These are phyloP conservation scores for Singerocomus rubriflavus DNA, from an alignment of 1,284 basidiomycete species.

Conservation along the genomic window DNA sequence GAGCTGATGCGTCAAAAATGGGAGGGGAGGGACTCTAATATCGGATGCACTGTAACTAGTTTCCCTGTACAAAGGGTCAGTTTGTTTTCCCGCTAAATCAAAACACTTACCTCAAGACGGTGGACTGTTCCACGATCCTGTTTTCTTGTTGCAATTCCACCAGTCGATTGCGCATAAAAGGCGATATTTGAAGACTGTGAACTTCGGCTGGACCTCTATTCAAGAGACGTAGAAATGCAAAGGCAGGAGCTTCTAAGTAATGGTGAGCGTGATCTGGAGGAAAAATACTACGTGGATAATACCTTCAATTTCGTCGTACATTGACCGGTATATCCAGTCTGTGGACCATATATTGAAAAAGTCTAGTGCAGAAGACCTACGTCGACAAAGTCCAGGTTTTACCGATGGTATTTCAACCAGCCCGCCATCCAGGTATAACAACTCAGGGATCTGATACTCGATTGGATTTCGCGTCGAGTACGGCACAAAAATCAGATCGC, in stretches of 20 bases:
- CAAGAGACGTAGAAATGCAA: constrained; percentile 77
- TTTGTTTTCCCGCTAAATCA: constrained; percentile 11
- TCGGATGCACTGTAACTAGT: constrained; percentile 21
- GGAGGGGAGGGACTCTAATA: constrained; percentile 28
- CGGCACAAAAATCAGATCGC: constrained; percentile 78
- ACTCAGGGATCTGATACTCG: constrained; percentile 70
- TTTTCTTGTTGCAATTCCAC: constrained; percentile 47
- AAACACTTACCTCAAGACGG: constrained; percentile 48
- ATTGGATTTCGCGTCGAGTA: constrained; percentile 90
- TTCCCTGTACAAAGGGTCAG: constrained; percentile 21
- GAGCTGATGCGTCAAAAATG: constrained; percentile 38
- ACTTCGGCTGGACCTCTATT: constrained; percentile 62
- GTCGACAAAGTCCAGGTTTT: constrained; percentile 50
- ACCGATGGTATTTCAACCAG: constrained; percentile 68
- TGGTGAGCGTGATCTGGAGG: constrained; percentile 4
- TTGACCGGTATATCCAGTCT: constrained; percentile 75
- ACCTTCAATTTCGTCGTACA: constrained; percentile 61
- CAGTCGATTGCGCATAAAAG: constrained; percentile 55
- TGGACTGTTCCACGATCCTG: constrained; percentile 39
- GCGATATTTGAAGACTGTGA: constrained; percentile 55
- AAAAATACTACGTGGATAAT: constrained; percentile 3
- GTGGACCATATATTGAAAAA: constrained; percentile 92
- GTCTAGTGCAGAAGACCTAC: constrained; percentile 62
- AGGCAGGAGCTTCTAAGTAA: constrained; percentile 46
- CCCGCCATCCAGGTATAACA: constrained; percentile 81